These are phyloP conservation scores for Colletotrichum incanum DNA, from an alignment of 2,329 filamentous ascomycete genomes.

Conservation along the genomic window DNA sequence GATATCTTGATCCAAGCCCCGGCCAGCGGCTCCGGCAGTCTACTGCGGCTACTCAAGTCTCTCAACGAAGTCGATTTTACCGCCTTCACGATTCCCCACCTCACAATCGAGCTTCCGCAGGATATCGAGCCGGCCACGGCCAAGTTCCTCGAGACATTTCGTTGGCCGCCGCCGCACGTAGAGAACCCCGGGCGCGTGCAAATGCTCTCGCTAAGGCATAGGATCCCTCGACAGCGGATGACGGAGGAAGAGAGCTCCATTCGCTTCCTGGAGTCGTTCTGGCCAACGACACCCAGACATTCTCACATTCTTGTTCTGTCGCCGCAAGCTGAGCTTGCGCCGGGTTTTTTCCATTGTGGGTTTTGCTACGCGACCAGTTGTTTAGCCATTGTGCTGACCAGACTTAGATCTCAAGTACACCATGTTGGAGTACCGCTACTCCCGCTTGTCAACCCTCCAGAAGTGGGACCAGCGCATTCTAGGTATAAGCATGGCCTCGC, in stretches of 20 bases:
- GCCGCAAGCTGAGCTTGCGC: slow-evolving; percentile 83
- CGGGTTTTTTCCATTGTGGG: slow-evolving; percentile 85
- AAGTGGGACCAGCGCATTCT: slow-evolving; percentile 72
- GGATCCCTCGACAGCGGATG: slow-evolving; percentile 74
- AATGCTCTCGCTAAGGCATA: slow-evolving; percentile 80
- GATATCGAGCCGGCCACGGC: slow-evolving; percentile 77
- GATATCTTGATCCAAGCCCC: slow-evolving; percentile 89
- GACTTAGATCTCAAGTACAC: slow-evolving; percentile 79
- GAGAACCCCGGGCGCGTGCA: slow-evolving; percentile 54
- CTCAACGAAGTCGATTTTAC: slow-evolving; percentile 83
- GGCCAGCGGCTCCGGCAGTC: slow-evolving; percentile 77
- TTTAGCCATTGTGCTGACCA: not conserved
- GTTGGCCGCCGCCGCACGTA: slow-evolving; percentile 72
- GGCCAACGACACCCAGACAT: slow-evolving; percentile 75
- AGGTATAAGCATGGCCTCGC: slow-evolving; percentile 85
- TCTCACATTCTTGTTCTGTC: slow-evolving; percentile 90
- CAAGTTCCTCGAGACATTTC: slow-evolving; percentile 74
- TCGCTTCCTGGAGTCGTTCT: slow-evolving; percentile 89
- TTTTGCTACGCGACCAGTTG: not conserved
- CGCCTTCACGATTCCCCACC: slow-evolving; percentile 76
- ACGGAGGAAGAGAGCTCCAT: slow-evolving; percentile 80
- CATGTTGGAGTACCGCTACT: slow-evolving; percentile 84
- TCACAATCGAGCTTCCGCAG: slow-evolving; percentile 88
- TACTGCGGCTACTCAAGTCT: slow-evolving; percentile 84
- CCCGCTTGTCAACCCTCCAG: slow-evolving; percentile 61